phyloP scores from a whole-genome alignment of 208 protist genomes.

The Acanthamoeba castellanii region DNA sequence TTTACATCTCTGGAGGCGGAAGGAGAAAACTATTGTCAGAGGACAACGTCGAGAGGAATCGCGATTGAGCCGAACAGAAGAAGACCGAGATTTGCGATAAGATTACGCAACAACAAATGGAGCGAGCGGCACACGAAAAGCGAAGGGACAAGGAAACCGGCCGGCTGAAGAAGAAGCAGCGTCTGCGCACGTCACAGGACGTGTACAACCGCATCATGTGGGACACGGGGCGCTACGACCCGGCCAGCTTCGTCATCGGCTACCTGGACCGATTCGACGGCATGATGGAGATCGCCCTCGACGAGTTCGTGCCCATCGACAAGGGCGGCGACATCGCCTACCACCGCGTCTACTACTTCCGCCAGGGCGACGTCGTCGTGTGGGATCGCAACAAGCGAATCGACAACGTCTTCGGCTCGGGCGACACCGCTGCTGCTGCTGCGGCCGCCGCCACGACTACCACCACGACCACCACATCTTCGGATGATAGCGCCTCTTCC shows the following conservation, averaged over 20 bases:
- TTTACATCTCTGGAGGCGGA: too few species aligned
- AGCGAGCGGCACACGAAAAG: not conserved
- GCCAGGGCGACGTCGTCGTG: constrained; percentile 3
- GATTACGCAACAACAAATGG: not conserved
- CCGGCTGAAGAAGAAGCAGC: constrained; percentile 24
- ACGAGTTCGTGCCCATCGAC: constrained; percentile 67
- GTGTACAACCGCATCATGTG: constrained; percentile 69
- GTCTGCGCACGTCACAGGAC: constrained; percentile 62
- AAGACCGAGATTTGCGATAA: too few species aligned
- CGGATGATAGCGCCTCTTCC: not conserved
- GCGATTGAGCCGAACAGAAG: too few species aligned
- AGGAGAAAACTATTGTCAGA: too few species aligned
- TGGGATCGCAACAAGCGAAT: constrained; percentile 66
- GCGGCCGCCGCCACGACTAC: not conserved
- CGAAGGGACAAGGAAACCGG: not conserved
- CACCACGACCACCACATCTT: not conserved
- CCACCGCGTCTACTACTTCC: constrained; percentile 68
- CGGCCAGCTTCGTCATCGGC: constrained; percentile 6
- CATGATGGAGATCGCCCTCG: constrained; percentile 60
- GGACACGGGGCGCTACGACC: constrained; percentile 1
- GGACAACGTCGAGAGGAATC: too few species aligned
- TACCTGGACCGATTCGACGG: constrained; percentile 70
- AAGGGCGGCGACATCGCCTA: constrained; percentile 71
- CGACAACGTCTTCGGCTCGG: constrained; percentile 51
- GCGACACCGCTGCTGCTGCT: not conserved